phyloP scores from a whole-genome alignment of 2,329 filamentous ascomycete genomes.

The Mycosphaerella arachidis region DNA sequence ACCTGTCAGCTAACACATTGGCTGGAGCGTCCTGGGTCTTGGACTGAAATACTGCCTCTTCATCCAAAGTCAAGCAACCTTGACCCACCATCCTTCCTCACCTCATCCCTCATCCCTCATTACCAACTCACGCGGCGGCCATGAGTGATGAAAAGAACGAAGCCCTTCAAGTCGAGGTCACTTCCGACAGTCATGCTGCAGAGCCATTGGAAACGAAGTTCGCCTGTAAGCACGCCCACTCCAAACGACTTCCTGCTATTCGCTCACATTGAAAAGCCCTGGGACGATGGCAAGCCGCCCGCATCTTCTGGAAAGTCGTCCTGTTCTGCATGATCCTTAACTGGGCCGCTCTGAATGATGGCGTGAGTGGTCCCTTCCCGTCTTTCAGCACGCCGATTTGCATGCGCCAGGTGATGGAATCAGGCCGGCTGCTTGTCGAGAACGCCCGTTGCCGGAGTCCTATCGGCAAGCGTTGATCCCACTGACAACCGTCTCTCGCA shows the following conservation, averaged over 20 bases:
- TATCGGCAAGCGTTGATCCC: too few species aligned
- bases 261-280: slow-evolving; percentile 7
- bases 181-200: background rate
- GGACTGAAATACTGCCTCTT: too few species aligned
- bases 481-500: too few species aligned
- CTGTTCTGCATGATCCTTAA: slow-evolving; percentile 18
- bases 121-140: background rate
- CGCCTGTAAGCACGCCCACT: background rate
- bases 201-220: slow-evolving; percentile 8
- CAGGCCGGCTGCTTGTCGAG: too few species aligned
- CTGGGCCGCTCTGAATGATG: slow-evolving; percentile 19
- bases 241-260: background rate
- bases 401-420: too few species aligned
- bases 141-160: slow-evolving; percentile 8
- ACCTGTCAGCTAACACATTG: too few species aligned
- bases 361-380: background rate
- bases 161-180: slow-evolving; percentile 3
- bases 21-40: too few species aligned
- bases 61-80: too few species aligned
- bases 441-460: too few species aligned
- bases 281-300: slow-evolving; percentile 16
- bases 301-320: slow-evolving; percentile 18
- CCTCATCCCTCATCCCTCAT: too few species aligned
- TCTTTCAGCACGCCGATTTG: too few species aligned
- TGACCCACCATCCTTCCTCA: too few species aligned